Evolutionary conservation across 768 basidiomycete genomes (phyloP), one percentile per base, ranked within the genome.

Genomic region (Naganishia friedmannii): DNA sequence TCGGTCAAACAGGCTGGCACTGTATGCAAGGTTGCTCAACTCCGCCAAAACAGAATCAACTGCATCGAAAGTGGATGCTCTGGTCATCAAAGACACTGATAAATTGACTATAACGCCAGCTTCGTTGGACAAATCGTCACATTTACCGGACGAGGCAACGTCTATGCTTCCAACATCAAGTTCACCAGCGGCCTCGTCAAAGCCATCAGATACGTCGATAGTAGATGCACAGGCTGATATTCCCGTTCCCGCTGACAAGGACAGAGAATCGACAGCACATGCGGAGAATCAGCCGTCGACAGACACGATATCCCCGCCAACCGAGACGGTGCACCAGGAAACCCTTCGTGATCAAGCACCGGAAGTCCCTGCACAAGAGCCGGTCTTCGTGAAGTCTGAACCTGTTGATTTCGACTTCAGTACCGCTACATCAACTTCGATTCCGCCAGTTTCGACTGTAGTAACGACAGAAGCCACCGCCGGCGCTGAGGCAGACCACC

Each of bases 381-480:
- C 60, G 23, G 28, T 63, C n/a, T 17, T 63, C n/a, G 60, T 63
- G 15, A 63, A 63, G 28, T n/a, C 60, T 5, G 60, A 63, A 34
- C 60, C 60, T 2, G 26, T 63, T 5, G 60, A 63, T 15, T 26
- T 63, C 21, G 60, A 63, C 42, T 45, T 63, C 23, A 45, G 42
- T 13, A 17, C 15, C 23, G 26, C 12, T 13, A 29, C 57, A 37
- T 10, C 23, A 7, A 9, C 60, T 28, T n/a, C 19, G 17, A 45
- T 28, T 45, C n/a, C 60, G 26, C 23, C n/a, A 9, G 60, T 13
- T 15, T 1, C 39, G 39, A 7, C 60, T 5, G 13, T 12, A 46
- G 0, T 8, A 45, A 6, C 23, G 6, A 42, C 10, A 63, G 10
- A 45, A 5, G 26, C 23, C 42, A 10, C n/a, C 15, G 12, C 2